Evolutionary conservation across 495 filamentous ascomycete species (phyloP).

Genomic region (Hapsidospora chrysogenum): DNA sequence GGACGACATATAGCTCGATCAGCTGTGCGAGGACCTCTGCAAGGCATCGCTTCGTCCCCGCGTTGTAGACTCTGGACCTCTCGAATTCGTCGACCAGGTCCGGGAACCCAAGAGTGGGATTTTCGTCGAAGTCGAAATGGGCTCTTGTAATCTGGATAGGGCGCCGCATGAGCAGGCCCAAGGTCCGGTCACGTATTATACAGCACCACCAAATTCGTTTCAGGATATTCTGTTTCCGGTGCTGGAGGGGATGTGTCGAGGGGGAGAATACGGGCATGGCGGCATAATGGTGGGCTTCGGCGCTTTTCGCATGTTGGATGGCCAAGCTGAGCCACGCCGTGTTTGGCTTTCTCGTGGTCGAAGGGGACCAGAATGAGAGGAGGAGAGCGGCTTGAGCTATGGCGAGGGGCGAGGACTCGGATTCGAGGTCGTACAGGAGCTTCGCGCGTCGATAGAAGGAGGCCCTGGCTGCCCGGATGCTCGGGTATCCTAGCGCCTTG

Average conservation of each 20-base stretch:
- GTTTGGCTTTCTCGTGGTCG: constrained; percentile 21
- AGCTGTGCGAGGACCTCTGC: constrained; percentile 27
- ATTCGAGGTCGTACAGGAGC: constrained; percentile 18
- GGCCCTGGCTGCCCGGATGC: constrained; percentile 23
- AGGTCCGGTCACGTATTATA: constrained; percentile 30
- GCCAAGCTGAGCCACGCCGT: constrained; percentile 29
- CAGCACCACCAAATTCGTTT: constrained; percentile 36
- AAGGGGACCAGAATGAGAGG: constrained; percentile 21
- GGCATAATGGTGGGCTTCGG: constrained; percentile 20
- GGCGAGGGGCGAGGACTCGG: constrained; percentile 13
- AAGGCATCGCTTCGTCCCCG: constrained; percentile 21
- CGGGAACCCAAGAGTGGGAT: constrained; percentile 14
- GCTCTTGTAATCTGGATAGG: constrained; percentile 27
- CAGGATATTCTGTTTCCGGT: constrained; percentile 10
- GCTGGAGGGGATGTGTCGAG: constrained; percentile 11
- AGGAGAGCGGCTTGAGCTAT: constrained; percentile 27
- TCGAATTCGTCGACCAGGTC: constrained; percentile 28
- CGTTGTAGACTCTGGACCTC: constrained; percentile 23
- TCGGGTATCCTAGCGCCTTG: constrained; percentile 23
- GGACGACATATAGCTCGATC: constrained; percentile 24
- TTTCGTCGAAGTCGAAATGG: constrained; percentile 17
- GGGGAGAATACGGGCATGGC: constrained; percentile 10
- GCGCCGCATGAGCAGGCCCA: constrained; percentile 29
- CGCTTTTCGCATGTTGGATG: constrained; percentile 28
- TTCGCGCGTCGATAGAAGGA: constrained; percentile 27